These are phyloP conservation scores for Fusarium sp. DNA, from an alignment of 2,329 filamentous ascomycete genomes.

Conservation along the genomic window DNA sequence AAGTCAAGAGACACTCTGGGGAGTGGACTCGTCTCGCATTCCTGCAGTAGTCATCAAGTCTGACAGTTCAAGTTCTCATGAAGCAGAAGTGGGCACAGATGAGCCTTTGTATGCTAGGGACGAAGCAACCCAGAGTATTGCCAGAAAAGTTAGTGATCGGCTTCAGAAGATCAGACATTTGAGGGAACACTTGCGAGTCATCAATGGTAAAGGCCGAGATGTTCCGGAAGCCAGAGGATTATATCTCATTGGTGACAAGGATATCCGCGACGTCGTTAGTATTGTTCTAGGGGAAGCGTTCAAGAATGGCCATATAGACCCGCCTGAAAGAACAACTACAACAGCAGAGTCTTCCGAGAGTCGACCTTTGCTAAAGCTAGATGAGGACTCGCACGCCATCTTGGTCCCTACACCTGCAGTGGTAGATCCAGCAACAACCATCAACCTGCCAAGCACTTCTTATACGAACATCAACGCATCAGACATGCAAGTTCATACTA, in stretches of 20 bases:
- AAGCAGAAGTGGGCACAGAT: neutral
- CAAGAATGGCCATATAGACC: conserved; percentile 5
- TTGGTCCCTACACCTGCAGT: conserved; percentile 39
- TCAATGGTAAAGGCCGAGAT: conserved; percentile 26
- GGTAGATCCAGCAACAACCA: conserved; percentile 52
- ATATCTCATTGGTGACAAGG: conserved; percentile 43
- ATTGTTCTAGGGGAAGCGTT: conserved; percentile 37
- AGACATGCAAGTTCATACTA: conserved; percentile 43
- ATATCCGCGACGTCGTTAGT: conserved; percentile 44
- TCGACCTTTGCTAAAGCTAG: conserved; percentile 35
- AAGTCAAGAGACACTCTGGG: conserved; percentile 24
- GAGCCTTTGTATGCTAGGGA: conserved; percentile 20
- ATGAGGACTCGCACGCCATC: conserved; percentile 43
- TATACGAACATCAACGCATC: conserved; percentile 45
- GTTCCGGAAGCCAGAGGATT: conserved; percentile 25
- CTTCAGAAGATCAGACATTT: conserved; percentile 34
- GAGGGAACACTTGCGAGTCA: conserved; percentile 30
- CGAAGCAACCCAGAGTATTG: conserved; percentile 26
- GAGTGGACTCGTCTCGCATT: neutral
- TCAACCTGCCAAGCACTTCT: conserved; percentile 50
- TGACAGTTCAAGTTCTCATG: neutral
- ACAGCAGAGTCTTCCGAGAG: conserved; percentile 14
- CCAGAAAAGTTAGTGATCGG: conserved; percentile 39
- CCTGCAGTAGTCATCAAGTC: neutral
- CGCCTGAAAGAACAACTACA: conserved; percentile 10